Percentiles rank a stretch among this genome's conserved stretches.
phyloP scores from a whole-genome alignment of 1,139 yeast genomes.

The Taphrina sp. region DNA sequence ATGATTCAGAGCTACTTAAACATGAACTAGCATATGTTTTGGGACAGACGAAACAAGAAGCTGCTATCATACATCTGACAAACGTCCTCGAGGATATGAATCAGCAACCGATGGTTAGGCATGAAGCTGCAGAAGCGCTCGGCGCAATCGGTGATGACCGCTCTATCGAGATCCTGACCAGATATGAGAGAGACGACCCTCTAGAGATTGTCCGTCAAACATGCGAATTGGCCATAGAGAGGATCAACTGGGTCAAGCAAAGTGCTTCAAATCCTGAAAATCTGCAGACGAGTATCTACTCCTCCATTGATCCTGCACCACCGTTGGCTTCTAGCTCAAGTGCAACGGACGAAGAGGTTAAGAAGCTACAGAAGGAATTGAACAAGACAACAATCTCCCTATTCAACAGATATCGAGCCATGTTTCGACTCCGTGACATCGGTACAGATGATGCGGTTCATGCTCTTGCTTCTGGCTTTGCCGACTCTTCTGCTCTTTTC shows the following conservation, averaged over 20 bases:
- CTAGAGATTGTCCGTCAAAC: slow-evolving; percentile 90
- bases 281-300: slow-evolving; percentile 62
- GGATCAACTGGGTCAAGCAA: slow-evolving; percentile 77
- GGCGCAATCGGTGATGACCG: slow-evolving; percentile 89
- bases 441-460: slow-evolving; percentile 89
- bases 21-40: slow-evolving; percentile 98
- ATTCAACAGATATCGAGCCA: slow-evolving; percentile 94
- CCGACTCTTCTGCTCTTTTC: slow-evolving; percentile 87
- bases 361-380: slow-evolving; percentile 63
- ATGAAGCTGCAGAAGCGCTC: slow-evolving; percentile 98
- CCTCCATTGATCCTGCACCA: slow-evolving; percentile 97
- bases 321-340: slow-evolving; percentile 60
- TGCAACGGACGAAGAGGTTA: slow-evolving; percentile 54
- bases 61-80: slow-evolving; percentile 73
- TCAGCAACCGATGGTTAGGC: slow-evolving; percentile 90
- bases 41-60: slow-evolving; percentile 85
- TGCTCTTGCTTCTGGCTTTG: slow-evolving; percentile 87
- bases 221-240: slow-evolving; percentile 92
- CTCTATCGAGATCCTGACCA: slow-evolving; percentile 65
- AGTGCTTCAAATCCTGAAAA: slow-evolving; percentile 66
- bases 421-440: slow-evolving; percentile 94
- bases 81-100: slow-evolving; percentile 63
- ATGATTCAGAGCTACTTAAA: slow-evolving; percentile 85
- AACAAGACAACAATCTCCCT: slow-evolving; percentile 75
- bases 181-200: slow-evolving; percentile 61